These are phyloP conservation scores for Erythrophleum ivorense DNA, from an alignment of 331 rosid species.

Conservation along the genomic window DNA sequence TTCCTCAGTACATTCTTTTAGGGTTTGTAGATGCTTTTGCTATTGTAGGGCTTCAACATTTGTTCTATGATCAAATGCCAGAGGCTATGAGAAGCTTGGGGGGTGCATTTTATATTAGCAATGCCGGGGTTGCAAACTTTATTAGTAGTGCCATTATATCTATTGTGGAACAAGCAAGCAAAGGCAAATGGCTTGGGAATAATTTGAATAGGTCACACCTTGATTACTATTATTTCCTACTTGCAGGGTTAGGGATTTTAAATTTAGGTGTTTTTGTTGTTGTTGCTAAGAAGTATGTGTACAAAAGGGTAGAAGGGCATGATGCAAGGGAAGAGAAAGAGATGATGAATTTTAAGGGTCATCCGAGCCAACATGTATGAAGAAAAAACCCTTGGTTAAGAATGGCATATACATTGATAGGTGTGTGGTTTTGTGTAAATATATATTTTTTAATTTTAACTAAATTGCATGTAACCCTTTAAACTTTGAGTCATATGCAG, in stretches of 20 bases:
- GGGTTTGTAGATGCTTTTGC: slow-evolving; percentile 52
- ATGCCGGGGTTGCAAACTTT: slow-evolving; percentile 40
- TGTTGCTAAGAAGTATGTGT: slow-evolving; percentile 36
- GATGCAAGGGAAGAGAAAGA: neutral
- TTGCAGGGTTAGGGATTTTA: slow-evolving; percentile 41
- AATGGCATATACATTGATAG: neutral
- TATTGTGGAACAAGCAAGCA: slow-evolving; percentile 31
- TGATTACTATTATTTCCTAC: slow-evolving; percentile 40
- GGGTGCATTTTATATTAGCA: slow-evolving; percentile 22
- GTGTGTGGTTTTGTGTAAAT: no score
- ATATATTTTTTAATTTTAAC: no score
- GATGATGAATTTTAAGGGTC: neutral
- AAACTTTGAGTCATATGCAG: no score
- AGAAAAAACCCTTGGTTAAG: neutral
- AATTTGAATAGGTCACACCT: slow-evolving; percentile 48
- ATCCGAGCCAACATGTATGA: neutral
- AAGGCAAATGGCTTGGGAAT: slow-evolving; percentile 40
- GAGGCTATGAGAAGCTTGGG: slow-evolving; percentile 42
- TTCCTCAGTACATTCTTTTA: slow-evolving; percentile 56
- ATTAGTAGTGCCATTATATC: slow-evolving; percentile 30
- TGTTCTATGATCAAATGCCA: slow-evolving; percentile 64
- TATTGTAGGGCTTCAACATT: slow-evolving; percentile 54
- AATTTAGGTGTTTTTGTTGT: slow-evolving; percentile 28
- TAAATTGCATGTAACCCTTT: no score
- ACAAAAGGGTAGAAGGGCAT: slow-evolving; percentile 14